A percentile compares a stretch with the other conserved stretches of the same genome.
These are phyloP conservation scores for Cucumis hystrix DNA, from an alignment of 306 rosid genomes.

Conservation along the genomic window DNA sequence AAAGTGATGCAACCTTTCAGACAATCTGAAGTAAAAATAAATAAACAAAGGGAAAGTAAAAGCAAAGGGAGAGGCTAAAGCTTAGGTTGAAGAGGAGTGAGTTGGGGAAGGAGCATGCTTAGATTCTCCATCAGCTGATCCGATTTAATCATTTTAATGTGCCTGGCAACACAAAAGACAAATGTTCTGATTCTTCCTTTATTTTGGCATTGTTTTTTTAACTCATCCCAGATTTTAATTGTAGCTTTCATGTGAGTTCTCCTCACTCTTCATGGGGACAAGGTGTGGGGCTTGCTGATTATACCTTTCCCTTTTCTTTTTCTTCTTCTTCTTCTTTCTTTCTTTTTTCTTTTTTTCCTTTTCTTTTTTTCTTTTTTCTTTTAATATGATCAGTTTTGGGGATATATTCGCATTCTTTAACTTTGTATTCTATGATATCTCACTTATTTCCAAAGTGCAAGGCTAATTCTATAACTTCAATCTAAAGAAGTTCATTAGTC, in stretches of 20 bases:
- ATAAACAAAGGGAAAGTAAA: slow-evolving; percentile 8
- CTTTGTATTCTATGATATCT: not conserved
- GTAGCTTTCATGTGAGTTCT: slow-evolving; percentile 6
- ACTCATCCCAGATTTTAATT: not conserved
- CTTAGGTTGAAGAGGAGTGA: slow-evolving; percentile 3
- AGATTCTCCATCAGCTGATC: slow-evolving; percentile 7
- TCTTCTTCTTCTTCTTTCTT: not conserved
- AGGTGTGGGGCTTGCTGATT: slow-evolving; percentile 2
- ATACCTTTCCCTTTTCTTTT: slow-evolving; percentile 10
- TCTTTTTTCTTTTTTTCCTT: not conserved
- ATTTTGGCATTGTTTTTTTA: not conserved
- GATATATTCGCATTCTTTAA: slow-evolving; percentile 1
- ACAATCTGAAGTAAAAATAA: slow-evolving; percentile 35
- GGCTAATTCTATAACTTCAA: not conserved
- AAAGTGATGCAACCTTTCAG: slow-evolving; percentile 89
- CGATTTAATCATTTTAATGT: slow-evolving; percentile 4
- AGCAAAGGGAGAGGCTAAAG: slow-evolving; percentile 10
- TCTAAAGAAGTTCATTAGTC: not conserved
- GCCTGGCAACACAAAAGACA: slow-evolving; percentile 7
- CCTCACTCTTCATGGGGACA: slow-evolving; percentile 2
- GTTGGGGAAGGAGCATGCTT: slow-evolving; percentile 7
- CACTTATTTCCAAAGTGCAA: not conserved
- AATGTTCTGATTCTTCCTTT: slow-evolving; percentile 1
- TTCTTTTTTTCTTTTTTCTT: not conserved
- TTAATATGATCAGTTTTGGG: not conserved